Base-by-base conservation (phyloP, 306 rosid genomes). In the Delonix regia region DNA sequence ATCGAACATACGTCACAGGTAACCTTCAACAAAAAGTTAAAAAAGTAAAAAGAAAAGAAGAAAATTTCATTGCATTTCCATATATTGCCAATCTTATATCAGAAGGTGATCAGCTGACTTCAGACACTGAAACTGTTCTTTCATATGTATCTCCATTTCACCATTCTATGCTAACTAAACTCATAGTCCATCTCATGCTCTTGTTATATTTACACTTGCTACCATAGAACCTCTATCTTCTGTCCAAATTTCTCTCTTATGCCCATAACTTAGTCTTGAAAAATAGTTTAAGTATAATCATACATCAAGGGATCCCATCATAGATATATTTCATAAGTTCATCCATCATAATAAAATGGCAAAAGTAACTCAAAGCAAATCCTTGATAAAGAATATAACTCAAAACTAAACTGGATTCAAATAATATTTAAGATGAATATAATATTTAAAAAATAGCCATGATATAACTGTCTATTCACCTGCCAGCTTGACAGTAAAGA, bases 401-500 rank as follows among this genome's bases (percentile, higher is more conserved):
- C 56, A 53, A 76, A 53, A 28, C 16, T 49, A 41, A 33, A 48
- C 16, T 21, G 30, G 75, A 69, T 66, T 63, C 60, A 69, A 70
- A 74, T 33, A 41, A 52, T 53, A 67, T 67, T 81, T 47, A 71
- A 45, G 53, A 44, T 71, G 71, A 75, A 70, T 9, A 15, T 11
- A 9, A 41, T 60, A 57, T 64, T 36, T 64, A 18, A 38, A 64
- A 36, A n/a, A 53, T 73, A 69, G 48, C 44, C 59, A 75, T n/a
- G 59, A 71, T 73, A 51, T 34, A 60, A 68, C 74, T 70, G 73
- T 76, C 71, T 14, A 63, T 62, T 77, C 82, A 94, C 98, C 98
- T 72, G 98, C 97, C 80, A 94, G 93, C 87, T 94, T 94, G 81
- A 92, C 97, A 22, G 97, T 94, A 76, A 92, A 92, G 78, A 94